These are phyloP conservation scores for Phytophthora ohioensis DNA, from an alignment of 352 stramenopile species.

Conservation along the genomic window DNA sequence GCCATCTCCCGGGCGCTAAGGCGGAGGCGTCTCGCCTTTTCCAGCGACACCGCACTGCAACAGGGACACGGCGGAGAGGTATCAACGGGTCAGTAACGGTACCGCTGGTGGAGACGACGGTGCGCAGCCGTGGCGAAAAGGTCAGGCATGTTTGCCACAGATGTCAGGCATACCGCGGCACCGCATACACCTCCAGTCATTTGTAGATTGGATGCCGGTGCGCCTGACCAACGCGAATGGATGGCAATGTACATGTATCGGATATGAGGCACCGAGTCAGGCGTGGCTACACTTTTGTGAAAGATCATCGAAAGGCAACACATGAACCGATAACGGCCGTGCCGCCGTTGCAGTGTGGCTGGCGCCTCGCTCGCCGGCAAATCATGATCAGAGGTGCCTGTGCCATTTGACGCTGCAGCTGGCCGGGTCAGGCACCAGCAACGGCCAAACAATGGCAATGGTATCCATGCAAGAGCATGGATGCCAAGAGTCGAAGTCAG, in stretches of 20 bases:
- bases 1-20: conserved; percentile 1
- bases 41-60: conserved; percentile 3
- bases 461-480: too few relatives aligned
- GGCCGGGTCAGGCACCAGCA: background rate
- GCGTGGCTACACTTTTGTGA: conserved; percentile 1
- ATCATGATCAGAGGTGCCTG: conserved; percentile 1
- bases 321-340: background rate
- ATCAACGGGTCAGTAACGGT: conserved; percentile 12
- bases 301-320: background rate
- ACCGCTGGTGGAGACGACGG: conserved; percentile 11
- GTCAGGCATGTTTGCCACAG: conserved; percentile 4
- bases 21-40: conserved; percentile 8
- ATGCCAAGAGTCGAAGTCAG: too few relatives aligned
- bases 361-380: background rate
- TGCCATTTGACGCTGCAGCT: background rate
- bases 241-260: background rate
- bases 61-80: conserved; percentile 21
- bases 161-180: conserved; percentile 6
- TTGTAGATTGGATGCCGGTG: conserved; percentile 10
- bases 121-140: background rate
- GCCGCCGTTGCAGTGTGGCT: conserved; percentile 13
- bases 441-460: too few relatives aligned
- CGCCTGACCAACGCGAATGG: conserved; percentile 14
- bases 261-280: conserved; percentile 7
- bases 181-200: conserved; percentile 15